Conservation (phyloP, 2,329 filamentous ascomycete genomes). For the Ustulina deusta region DNA sequence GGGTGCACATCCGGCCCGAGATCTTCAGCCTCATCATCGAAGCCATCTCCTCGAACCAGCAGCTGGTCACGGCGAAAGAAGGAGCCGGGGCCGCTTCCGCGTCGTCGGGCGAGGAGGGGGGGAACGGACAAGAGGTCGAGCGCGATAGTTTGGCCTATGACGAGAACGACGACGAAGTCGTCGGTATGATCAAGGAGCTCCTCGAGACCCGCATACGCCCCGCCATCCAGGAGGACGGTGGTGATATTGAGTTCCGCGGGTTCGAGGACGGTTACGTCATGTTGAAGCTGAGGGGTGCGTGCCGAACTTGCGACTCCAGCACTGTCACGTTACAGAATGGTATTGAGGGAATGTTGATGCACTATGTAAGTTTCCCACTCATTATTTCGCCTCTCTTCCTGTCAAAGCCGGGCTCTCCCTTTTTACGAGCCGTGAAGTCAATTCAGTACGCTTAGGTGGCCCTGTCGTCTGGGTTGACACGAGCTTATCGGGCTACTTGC, state of each 20-base stretch:
- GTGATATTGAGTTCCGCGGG: constrained; percentile 94
- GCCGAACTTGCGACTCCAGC: constrained; percentile 94
- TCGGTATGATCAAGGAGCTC: constrained; percentile 98
- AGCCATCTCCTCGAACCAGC: constrained; percentile 84
- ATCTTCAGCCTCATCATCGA: constrained; percentile 96
- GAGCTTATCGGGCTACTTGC: constrained; percentile 20
- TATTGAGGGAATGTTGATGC: constrained; percentile 98
- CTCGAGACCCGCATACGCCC: constrained; percentile 94
- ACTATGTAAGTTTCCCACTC: constrained; percentile 74
- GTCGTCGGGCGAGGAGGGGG: constrained; percentile 43
- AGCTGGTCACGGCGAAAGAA: constrained; percentile 78
- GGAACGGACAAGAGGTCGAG: constrained; percentile 62
- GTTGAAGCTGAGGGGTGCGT: constrained; percentile 90
- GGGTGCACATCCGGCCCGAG: constrained; percentile 95
- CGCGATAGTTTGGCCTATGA: constrained; percentile 83
- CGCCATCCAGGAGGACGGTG: constrained; percentile 96
- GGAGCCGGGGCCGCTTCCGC: constrained; percentile 64
- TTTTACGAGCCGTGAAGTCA: constrained; percentile 10
- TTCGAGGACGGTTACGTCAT: constrained; percentile 88
- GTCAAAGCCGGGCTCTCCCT: background rate
- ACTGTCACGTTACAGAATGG: constrained; percentile 97
- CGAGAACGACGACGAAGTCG: constrained; percentile 92
- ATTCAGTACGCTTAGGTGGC: background rate
- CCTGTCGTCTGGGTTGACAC: constrained; percentile 21
- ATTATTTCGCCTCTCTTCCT: constrained; percentile 11